Evolutionary conservation across 2,329 filamentous ascomycete genomes (phyloP).

Genomic region (Pseudogymnoascus pannorum): DNA sequence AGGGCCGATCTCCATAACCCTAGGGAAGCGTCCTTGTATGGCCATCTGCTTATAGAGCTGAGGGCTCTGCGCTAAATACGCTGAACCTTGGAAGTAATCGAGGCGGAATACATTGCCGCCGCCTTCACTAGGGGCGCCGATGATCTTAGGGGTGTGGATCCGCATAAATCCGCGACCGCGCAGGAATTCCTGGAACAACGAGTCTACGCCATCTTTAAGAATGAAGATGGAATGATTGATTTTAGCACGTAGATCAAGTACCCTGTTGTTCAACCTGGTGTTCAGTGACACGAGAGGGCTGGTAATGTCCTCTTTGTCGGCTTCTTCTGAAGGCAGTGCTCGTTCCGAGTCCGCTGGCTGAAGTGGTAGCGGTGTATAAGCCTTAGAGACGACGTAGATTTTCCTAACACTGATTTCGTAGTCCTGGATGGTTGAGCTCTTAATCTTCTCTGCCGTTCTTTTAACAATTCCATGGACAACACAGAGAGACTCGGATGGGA

Average conservation of each 20-base stretch:
- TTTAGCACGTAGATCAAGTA: slow-evolving; percentile 58
- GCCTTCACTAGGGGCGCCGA: slow-evolving; percentile 80
- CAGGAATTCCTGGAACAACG: slow-evolving; percentile 58
- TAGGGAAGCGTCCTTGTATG: slow-evolving; percentile 70
- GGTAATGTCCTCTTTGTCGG: slow-evolving; percentile 24
- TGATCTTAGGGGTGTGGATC: slow-evolving; percentile 84
- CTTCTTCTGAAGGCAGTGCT: slow-evolving; percentile 27
- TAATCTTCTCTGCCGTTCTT: slow-evolving; percentile 79
- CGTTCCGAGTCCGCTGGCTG: slow-evolving; percentile 33
- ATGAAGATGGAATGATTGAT: slow-evolving; percentile 61
- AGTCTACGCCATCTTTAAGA: slow-evolving; percentile 55
- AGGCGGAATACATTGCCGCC: slow-evolving; percentile 87
- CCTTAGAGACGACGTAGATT: slow-evolving; percentile 60
- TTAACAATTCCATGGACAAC: slow-evolving; percentile 73
- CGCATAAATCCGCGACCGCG: slow-evolving; percentile 41
- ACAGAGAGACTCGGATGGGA: slow-evolving; percentile 77
- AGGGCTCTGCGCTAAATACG: slow-evolving; percentile 57
- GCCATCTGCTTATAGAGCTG: slow-evolving; percentile 87
- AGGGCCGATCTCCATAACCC: slow-evolving; percentile 70
- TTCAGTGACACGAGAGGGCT: slow-evolving; percentile 55
- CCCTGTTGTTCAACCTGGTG: slow-evolving; percentile 59
- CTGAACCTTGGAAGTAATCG: slow-evolving; percentile 80
- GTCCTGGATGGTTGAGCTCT: slow-evolving; percentile 72
- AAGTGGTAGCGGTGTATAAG: not conserved
- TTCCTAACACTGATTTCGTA: slow-evolving; percentile 85